These are phyloP conservation scores for Annulohypoxylon truncatum DNA, from an alignment of 2,329 filamentous ascomycete species.

Conservation along the genomic window DNA sequence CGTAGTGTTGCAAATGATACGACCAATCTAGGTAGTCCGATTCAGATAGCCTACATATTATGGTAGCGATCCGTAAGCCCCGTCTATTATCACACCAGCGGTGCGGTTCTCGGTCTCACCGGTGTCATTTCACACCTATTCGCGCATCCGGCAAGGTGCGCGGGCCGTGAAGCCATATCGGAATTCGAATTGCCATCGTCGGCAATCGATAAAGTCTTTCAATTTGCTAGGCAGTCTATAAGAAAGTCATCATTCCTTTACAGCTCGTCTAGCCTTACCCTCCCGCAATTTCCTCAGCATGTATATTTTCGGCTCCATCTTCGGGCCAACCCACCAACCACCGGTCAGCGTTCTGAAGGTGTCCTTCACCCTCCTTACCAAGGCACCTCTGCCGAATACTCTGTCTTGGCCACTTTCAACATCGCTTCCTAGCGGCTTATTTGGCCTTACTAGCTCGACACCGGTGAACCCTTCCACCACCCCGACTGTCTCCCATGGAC, in stretches of 20 bases:
- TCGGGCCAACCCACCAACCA: slow-evolving; percentile 74
- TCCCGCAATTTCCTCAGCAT: slow-evolving; percentile 57
- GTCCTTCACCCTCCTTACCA: slow-evolving; percentile 55
- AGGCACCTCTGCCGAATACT: slow-evolving; percentile 60
- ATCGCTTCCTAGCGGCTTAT: slow-evolving; percentile 41
- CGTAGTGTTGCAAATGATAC: slow-evolving; percentile 15
- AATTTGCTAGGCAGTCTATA: slow-evolving; percentile 19
- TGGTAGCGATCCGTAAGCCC: slow-evolving; percentile 35
- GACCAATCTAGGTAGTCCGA: slow-evolving; percentile 21
- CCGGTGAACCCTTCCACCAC: slow-evolving; percentile 69
- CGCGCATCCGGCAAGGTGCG: slow-evolving; percentile 11
- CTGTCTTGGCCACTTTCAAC: slow-evolving; percentile 43
- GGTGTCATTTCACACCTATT: slow-evolving; percentile 4
- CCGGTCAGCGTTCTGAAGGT: slow-evolving; percentile 61
- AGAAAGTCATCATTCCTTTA: slow-evolving; percentile 41
- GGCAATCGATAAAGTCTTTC: slow-evolving; percentile 29
- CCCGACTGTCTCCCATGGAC: slow-evolving; percentile 67
- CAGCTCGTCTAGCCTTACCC: slow-evolving; percentile 46
- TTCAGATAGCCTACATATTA: slow-evolving; percentile 28
- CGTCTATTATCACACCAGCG: slow-evolving; percentile 28
- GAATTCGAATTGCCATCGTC: slow-evolving; percentile 19
- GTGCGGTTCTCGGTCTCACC: slow-evolving; percentile 21
- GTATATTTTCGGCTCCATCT: slow-evolving; percentile 67
- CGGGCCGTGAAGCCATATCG: slow-evolving; percentile 37
- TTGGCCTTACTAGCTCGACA: slow-evolving; percentile 66